Evolutionary conservation across 768 basidiomycete genomes (phyloP), one percentile per base, ranked within the genome.

Genomic region (Leccinum aurantiacum): DNA sequence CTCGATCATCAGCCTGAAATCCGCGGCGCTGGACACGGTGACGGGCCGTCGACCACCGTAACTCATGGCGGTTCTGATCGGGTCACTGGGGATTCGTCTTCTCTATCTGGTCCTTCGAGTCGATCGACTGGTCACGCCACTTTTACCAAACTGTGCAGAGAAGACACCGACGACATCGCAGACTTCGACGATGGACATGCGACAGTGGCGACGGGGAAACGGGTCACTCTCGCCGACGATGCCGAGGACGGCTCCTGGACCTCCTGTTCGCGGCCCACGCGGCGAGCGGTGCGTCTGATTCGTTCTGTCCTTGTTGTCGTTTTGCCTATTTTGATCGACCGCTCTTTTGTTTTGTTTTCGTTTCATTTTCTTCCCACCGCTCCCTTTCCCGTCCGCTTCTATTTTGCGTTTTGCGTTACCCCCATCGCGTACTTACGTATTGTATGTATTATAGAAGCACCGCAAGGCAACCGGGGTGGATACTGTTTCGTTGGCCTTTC

Each of bases 141-240:
- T 0, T 75, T 75, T 60, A 5, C 70, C 61, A 67, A 61, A 56
- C 64, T 71, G 0, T 63, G 64, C 31, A 64, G 62, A 60, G 65
- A 63, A 69, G 73, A 69, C 60, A 63, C 62, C 63, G 70, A 70
- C 14, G 72, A 74, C 38, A 65, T 61, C 65, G 64, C 58, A 57
- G 49, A 57, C 53, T 66, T 63, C 63, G 70, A 69, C 33, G 61
- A 74, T 25, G 66, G 66, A 33, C 48, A 44, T 6, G 54, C 37
- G 35, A 54, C 58, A 33, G 62, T 64, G 57, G 60, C 60, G 33
- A 67, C 63, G 60, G 66, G 62, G 54, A 68, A 73, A 61, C 63
- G 73, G 6, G 65, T 60, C 44, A 52, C 62, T 61, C 64, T 68
- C 57, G 50, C 67, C 57, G 69, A 69, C 47, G 61, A 66, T 7